Evolutionary conservation across 768 basidiomycete species (phyloP).

Genomic region (Auriscalpium orientale): DNA sequence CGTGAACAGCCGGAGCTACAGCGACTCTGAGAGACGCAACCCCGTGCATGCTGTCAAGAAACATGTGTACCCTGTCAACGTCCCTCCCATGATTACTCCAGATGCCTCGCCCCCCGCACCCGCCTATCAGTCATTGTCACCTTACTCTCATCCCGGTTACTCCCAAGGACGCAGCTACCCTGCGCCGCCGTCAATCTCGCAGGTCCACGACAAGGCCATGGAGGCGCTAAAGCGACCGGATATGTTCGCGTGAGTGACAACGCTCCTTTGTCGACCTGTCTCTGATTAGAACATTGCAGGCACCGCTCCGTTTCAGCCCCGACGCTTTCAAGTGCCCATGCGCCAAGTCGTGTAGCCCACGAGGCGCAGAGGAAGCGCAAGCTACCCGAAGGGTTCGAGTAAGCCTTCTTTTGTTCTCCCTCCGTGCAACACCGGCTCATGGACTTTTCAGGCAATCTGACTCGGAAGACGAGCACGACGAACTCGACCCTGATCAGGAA

Average conservation of each 20-base stretch:
- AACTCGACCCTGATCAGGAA: not conserved
- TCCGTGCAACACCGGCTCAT: not conserved
- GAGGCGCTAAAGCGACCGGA: not conserved
- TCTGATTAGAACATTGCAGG: not conserved
- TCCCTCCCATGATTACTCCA: not conserved
- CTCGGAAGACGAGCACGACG: not conserved
- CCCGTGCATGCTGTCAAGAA: not conserved
- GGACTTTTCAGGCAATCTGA: not conserved
- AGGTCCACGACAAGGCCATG: not conserved
- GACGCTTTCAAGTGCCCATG: not conserved
- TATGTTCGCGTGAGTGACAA: not conserved
- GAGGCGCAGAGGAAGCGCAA: not conserved
- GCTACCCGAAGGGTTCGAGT: not conserved
- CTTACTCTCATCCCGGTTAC: not conserved
- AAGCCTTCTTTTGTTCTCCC: not conserved
- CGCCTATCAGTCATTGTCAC: not conserved
- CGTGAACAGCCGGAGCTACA: not conserved
- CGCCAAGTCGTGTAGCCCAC: too few relatives aligned
- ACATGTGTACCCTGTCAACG: not conserved
- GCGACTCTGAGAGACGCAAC: not conserved
- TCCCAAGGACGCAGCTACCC: not conserved
- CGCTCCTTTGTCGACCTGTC: not conserved
- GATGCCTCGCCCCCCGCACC: not conserved
- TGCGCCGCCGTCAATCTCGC: not conserved
- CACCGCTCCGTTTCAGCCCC: not conserved